A percentile compares a stretch with the other conserved stretches of the same genome.
Evolutionary conservation across 495 filamentous ascomycete genomes (phyloP).

Genomic region (Sabuloglossum arenarium): DNA sequence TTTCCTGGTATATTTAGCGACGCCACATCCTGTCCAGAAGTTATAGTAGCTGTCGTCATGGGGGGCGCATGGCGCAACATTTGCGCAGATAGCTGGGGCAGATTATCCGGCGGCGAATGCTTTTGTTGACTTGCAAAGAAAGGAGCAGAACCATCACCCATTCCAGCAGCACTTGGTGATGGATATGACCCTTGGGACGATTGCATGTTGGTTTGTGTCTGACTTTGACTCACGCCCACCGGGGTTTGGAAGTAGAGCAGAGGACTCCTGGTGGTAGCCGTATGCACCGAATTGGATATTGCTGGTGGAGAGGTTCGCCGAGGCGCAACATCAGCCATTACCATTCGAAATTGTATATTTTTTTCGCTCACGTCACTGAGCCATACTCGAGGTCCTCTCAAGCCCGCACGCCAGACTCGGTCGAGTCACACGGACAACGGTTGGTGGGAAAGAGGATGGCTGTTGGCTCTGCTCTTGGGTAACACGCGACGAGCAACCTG

Average conservation of each 20-base stretch:
- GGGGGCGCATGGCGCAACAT: neutral
- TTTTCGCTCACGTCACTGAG: neutral
- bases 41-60: neutral
- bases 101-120: conserved; percentile 5
- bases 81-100: neutral
- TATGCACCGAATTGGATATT: neutral
- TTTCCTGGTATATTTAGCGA: neutral
- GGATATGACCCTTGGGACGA: conserved; percentile 6
- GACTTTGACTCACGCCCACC: neutral
- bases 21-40: neutral
- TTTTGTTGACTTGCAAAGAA: conserved; percentile 6
- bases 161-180: conserved; percentile 2
- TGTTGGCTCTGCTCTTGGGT: neutral
- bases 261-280: neutral
- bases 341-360: neutral
- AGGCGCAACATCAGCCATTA: neutral
- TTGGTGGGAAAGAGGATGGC: neutral
- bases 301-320: neutral
- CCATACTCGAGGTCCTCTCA: neutral
- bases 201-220: conserved; percentile 2
- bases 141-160: conserved; percentile 7
- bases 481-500: neutral
- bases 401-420: neutral
- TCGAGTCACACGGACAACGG: neutral
- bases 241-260: neutral